Base-by-base conservation (phyloP, 352 stramenopile species). In the Phytophthora citrophthora region DNA sequence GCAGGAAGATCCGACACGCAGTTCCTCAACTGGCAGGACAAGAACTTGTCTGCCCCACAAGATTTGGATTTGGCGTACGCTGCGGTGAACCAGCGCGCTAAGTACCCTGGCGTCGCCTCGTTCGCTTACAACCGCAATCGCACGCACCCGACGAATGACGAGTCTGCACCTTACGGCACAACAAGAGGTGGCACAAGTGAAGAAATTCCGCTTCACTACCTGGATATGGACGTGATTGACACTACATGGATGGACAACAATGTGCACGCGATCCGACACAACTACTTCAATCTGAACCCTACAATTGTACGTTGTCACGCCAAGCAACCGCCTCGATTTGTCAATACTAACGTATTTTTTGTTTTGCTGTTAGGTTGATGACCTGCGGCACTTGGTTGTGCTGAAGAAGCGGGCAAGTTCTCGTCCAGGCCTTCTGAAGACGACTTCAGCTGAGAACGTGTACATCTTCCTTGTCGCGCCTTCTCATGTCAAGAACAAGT, bases 171-270 rank as follows among this genome's bases (percentile, higher is more conserved):
- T 4, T 77, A 75, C 44, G 71, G 71, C 7, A 68, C 66, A 13
- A 74, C 58, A 8, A 54, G 52, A 9, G 20, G 38, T 15, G 61
- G 59, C 32, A 56, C 45, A 0, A 44, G 3, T 15, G 61, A 72
- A 12, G 49, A 79, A 18, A 62, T 64, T 2, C 54, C 59, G 10
- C 56, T 70, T 9, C 50, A 80, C 31, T 94, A 83, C 57, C 67
- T 97, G 15, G 87, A 95, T 68, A 79, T 93, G 44, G 90, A 96
- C 68, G 87, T 93, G 13, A 91, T 97, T 54, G 88, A 96, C 62
- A 97, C 84, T 23, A 94, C 90, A 9, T 91, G 82, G 68, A 88
- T 96, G 52, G 86, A 95, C 58, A 89, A 88, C 40, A 97, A 97
- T 50, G 83, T 97, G 40, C 83, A 93, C 60, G 71, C 74, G 24